Evolutionary conservation across 495 filamentous ascomycete genomes (phyloP).

Genomic region (Xylaria sp.): DNA sequence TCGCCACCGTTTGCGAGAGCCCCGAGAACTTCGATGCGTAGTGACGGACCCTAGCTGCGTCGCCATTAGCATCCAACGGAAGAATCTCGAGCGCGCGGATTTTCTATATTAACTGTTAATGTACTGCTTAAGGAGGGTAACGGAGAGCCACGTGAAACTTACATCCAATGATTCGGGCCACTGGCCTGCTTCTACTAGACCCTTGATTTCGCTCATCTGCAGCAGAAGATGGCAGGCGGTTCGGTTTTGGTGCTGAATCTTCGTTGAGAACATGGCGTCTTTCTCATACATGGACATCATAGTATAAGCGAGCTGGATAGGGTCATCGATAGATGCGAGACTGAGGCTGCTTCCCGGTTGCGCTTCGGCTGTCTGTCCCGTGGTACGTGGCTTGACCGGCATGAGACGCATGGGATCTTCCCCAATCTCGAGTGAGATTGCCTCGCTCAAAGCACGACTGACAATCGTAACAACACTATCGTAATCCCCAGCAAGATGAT

Average conservation of each 20-base stretch:
- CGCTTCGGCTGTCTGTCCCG: slow-evolving; percentile 40
- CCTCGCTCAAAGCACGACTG: slow-evolving; percentile 88
- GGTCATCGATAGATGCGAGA: slow-evolving; percentile 86
- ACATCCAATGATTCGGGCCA: slow-evolving; percentile 86
- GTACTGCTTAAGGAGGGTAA: slow-evolving; percentile 19
- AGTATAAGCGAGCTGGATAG: slow-evolving; percentile 74
- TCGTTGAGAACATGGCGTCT: slow-evolving; percentile 74
- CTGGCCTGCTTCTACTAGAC: slow-evolving; percentile 67
- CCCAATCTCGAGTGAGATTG: slow-evolving; percentile 80
- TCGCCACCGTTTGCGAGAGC: slow-evolving; percentile 76
- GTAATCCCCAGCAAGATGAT: slow-evolving; percentile 93
- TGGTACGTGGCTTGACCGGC: slow-evolving; percentile 72
- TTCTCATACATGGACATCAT: slow-evolving; percentile 82
- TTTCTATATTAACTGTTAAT: slow-evolving; percentile 57
- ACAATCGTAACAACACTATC: slow-evolving; percentile 88
- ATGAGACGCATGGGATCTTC: slow-evolving; percentile 75
- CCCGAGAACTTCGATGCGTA: slow-evolving; percentile 77
- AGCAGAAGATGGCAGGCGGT: slow-evolving; percentile 75
- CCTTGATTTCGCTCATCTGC: slow-evolving; percentile 78
- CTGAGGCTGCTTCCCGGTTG: slow-evolving; percentile 69
- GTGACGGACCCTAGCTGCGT: slow-evolving; percentile 74
- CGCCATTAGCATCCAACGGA: slow-evolving; percentile 73
- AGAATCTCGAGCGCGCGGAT: slow-evolving; percentile 78
- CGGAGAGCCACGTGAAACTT: slow-evolving; percentile 49
- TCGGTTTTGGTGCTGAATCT: slow-evolving; percentile 70